phyloP scores from a whole-genome alignment of 257 asterid species.

The Verbena officinalis region DNA sequence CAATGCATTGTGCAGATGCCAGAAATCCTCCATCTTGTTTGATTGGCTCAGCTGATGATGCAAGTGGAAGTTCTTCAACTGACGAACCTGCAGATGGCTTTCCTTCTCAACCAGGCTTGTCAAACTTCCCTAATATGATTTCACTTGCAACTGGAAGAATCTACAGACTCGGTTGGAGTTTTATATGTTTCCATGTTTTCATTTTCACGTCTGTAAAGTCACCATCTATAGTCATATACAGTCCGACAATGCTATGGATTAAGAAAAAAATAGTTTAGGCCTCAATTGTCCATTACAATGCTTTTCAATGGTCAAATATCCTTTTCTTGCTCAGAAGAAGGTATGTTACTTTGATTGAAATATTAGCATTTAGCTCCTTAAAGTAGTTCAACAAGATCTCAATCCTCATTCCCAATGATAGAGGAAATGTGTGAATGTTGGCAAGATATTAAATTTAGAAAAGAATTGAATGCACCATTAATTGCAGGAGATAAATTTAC shows the following conservation, averaged over 20 bases:
- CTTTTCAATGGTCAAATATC: too few relatives aligned
- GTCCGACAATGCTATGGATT: too few relatives aligned
- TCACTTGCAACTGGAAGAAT: constrained; percentile 22
- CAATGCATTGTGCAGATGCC: constrained; percentile 35
- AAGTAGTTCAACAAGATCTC: too few relatives aligned
- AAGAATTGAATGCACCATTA: neutral
- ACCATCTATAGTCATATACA: too few relatives aligned
- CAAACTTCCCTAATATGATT: constrained; percentile 16
- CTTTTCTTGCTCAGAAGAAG: too few relatives aligned
- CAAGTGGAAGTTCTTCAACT: constrained; percentile 24
- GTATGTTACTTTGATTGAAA: too few relatives aligned
- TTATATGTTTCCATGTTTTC: constrained; percentile 25
- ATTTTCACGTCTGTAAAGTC: neutral
- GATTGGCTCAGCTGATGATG: constrained; percentile 31
- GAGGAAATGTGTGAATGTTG: neutral
- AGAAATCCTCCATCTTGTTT: constrained; percentile 41
- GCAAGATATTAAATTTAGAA: constrained; percentile 15
- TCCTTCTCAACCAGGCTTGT: constrained; percentile 28
- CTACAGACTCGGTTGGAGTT: constrained; percentile 11
- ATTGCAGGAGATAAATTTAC: neutral
- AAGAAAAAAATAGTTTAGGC: too few relatives aligned
- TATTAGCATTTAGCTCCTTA: too few relatives aligned
- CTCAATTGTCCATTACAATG: too few relatives aligned
- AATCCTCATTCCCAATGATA: too few relatives aligned
- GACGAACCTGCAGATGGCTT: constrained; percentile 28